phyloP scores from a whole-genome alignment of 1,139 yeast species.

The Arxiozyma slooffiae region DNA sequence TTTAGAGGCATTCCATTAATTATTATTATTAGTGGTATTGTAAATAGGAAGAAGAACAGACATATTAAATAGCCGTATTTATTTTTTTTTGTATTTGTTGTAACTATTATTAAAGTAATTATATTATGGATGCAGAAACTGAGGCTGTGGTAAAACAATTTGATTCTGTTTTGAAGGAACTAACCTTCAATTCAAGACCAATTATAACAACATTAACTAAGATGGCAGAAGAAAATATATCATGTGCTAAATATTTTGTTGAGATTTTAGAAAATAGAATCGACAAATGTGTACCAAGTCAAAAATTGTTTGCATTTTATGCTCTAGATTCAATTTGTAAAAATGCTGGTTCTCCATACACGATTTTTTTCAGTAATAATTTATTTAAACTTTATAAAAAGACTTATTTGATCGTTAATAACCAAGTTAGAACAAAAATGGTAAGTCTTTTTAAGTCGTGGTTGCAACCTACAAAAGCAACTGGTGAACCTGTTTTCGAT shows the following conservation, averaged over 20 bases:
- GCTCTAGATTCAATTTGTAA: slow-evolving; percentile 89
- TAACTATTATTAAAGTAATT: not conserved
- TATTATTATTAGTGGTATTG: not conserved
- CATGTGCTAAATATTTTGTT: slow-evolving; percentile 67
- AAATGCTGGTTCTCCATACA: slow-evolving; percentile 82
- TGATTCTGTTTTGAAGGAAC: slow-evolving; percentile 42
- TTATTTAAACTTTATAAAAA: slow-evolving; percentile 47
- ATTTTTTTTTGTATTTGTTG: not conserved
- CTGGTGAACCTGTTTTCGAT: slow-evolving; percentile 54
- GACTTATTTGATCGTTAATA: slow-evolving; percentile 70
- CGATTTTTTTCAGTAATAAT: slow-evolving; percentile 48
- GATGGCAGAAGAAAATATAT: slow-evolving; percentile 75
- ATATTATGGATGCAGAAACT: slow-evolving; percentile 18
- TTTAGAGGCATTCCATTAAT: not conserved
- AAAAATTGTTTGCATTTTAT: slow-evolving; percentile 75
- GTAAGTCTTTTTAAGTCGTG: slow-evolving; percentile 78
- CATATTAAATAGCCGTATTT: not conserved
- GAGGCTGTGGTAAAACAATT: slow-evolving; percentile 25
- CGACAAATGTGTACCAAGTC: slow-evolving; percentile 62
- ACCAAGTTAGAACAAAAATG: slow-evolving; percentile 61
- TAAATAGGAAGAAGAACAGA: not conserved
- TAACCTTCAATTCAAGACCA: slow-evolving; percentile 84
- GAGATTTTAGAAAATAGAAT: slow-evolving; percentile 61
- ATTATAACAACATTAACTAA: slow-evolving; percentile 79
- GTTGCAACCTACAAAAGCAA: slow-evolving; percentile 55